phyloP scores from a whole-genome alignment of 805 yeast genomes.

The Cephaloascus albidus region DNA sequence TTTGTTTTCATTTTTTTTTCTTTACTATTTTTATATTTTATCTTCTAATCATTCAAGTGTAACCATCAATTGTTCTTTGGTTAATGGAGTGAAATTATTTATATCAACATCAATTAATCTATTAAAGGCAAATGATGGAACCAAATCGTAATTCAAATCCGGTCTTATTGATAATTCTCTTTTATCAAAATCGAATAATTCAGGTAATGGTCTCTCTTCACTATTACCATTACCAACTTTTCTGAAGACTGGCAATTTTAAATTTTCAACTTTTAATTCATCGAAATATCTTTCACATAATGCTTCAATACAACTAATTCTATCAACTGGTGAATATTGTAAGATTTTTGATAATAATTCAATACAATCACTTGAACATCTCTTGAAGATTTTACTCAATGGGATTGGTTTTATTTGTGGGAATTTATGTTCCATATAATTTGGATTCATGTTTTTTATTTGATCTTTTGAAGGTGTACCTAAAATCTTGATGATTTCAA shows the following conservation, averaged over 20 bases:
- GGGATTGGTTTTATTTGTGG: slow-evolving; percentile 82
- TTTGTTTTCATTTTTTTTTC: too few species aligned
- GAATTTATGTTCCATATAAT: slow-evolving; percentile 94
- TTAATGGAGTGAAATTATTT: slow-evolving; percentile 22
- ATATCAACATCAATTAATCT: slow-evolving; percentile 16
- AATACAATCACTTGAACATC: slow-evolving; percentile 42
- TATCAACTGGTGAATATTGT: slow-evolving; percentile 59
- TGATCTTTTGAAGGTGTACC: slow-evolving; percentile 95
- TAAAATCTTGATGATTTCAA: slow-evolving; percentile 88
- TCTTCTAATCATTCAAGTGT: slow-evolving; percentile 25
- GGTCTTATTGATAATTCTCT: slow-evolving; percentile 42
- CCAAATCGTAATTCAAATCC: slow-evolving; percentile 22
- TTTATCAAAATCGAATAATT: slow-evolving; percentile 40
- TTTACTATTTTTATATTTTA: too few species aligned
- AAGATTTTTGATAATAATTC: slow-evolving; percentile 47
- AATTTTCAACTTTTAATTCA: slow-evolving; percentile 31
- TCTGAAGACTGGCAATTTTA: slow-evolving; percentile 33
- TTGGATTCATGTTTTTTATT: slow-evolving; percentile 90
- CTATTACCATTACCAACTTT: slow-evolving; percentile 31
- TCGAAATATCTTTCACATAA: slow-evolving; percentile 46
- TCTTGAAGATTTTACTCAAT: slow-evolving; percentile 54
- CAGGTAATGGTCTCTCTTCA: slow-evolving; percentile 29
- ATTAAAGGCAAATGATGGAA: slow-evolving; percentile 29
- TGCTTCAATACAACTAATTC: slow-evolving; percentile 51
- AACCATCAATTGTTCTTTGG: slow-evolving; percentile 15